phyloP scores from a whole-genome alignment of 1,284 basidiomycete genomes.

The Ceratobasidium theobromae region DNA sequence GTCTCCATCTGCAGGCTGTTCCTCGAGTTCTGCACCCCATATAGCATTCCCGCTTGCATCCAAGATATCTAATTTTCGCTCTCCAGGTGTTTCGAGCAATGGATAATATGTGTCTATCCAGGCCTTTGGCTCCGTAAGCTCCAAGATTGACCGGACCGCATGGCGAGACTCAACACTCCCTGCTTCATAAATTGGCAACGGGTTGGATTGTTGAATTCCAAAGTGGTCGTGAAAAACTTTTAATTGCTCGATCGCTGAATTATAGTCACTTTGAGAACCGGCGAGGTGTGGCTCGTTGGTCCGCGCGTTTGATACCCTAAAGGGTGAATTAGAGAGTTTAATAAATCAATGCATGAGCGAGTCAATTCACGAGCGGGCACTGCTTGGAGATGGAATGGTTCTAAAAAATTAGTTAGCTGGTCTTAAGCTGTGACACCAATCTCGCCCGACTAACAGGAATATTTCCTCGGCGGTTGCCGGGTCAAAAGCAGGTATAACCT shows the following conservation, averaged over 20 bases:
- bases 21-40: conserved; percentile 69
- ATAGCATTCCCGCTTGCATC: conserved; percentile 53
- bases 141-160: conserved; percentile 58
- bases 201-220: conserved; percentile 49
- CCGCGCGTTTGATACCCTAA: conserved; percentile 12
- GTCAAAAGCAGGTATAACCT: not conserved
- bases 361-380: not conserved
- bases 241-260: conserved; percentile 45
- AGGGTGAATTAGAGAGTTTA: not conserved
- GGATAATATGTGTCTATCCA: conserved; percentile 87
- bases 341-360: not conserved
- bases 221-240: conserved; percentile 64
- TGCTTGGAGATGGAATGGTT: not conserved
- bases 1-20: conserved; percentile 65
- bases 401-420: not conserved
- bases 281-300: conserved; percentile 13
- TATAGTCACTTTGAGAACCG: conserved; percentile 13
- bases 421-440: not conserved
- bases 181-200: conserved; percentile 61
- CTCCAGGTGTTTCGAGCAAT: conserved; percentile 72
- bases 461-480: not conserved
- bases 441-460: not conserved
- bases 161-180: conserved; percentile 63
- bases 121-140: conserved; percentile 48
- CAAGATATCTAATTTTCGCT: conserved; percentile 62